Base-by-base conservation (phyloP, 2,329 filamentous ascomycete species). In the Talaromyces sp. region DNA sequence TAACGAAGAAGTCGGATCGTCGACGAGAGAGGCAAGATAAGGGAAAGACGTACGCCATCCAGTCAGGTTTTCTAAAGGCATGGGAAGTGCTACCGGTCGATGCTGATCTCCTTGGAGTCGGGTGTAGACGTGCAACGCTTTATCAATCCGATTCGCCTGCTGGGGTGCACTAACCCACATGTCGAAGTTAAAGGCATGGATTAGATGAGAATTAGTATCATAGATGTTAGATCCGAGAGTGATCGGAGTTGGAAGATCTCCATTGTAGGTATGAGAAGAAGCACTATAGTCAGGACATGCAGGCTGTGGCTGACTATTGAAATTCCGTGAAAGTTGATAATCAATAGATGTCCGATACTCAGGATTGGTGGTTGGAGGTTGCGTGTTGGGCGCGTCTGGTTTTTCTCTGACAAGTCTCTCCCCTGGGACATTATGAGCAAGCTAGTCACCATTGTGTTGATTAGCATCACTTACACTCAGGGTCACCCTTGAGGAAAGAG, bases 401-500 rank as follows among this genome's bases (percentile, higher is more conserved):
- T 69, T 62, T 65, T 75, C 72, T 40, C 72, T 69, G 8, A 74
- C 71, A 51, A 74, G 70, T 63, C 72, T 66, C 59, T 75, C 73
- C 72, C 70, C 72, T 74, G 46, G 13, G 39, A 28, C 25, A 52
- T 8, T 2, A 19, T 57, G 25, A 57, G 51, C 57, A 25, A 58
- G 51, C 43, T 19, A 41, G 33, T 21, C 28, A 28, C 36, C 40
- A 37, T n/a, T 2, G 25, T 46, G 70, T 25, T 39, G n/a, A 22
- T 9, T 28, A 22, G 45, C 6, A 37, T 46, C 13, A 51, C 78
- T 75, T 69, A 83, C 81, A 81, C 60, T 77, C 72, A 28, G 78
- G 77, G 60, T 83, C 78, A 5, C 78, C 75, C 61, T 76, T 75
- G 37, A 85, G 72, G 60, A 82, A 80, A 11, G 76, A 78, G 67